Base-by-base conservation (phyloP, 2,329 filamentous ascomycete species). In the Claviceps maximensis region DNA sequence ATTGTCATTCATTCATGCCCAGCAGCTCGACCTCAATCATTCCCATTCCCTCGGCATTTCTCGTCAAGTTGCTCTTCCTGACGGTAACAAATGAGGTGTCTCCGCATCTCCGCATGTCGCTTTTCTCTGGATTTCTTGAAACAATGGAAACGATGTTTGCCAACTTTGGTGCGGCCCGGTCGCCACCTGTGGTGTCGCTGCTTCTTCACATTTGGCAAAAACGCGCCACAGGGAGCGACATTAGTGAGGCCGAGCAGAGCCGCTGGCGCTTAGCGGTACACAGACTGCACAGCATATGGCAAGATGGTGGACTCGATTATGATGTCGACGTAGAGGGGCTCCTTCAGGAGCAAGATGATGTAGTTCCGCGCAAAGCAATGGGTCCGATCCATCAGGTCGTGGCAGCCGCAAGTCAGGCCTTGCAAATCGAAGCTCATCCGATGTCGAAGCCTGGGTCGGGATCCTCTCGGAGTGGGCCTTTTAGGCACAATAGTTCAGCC, bases 1-100 rank as follows among this genome's bases (percentile, higher is more conserved):
- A 67, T 53, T 71, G 69, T 61, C 69, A 69, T 54, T 69, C 67
- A 1, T 59, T 70, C 40, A 63, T 71, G 5, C 65, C 66, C 23
- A 64, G 63, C 9, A 62, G 63, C 10, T 63, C 66, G 10, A 67
- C 63, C 1, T 67, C 69, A 13, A 59, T 57, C 31, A 55, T 67
- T 0, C 67, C 68, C 31, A 55, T 67, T 0, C 67, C 68, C 0
- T 66, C 68, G 5, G 67, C 69, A 6, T 66, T 66, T 17, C 56
- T 71, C 1, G 61, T 71, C 6, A 69, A 71, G 53, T 59, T 64
- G 6, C 64, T 67, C 36, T 71, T 71, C 50, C 55, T 70, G n/a
- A 60, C 66, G 5, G 62, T 63, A n/a, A 70, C 65, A 6, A 58
- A 69, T 29, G 63, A 63, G 38, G 52, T 69, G 29, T 59, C 64